Evolutionary conservation across 2,329 filamentous ascomycete genomes (phyloP).

Genomic region (Colletotrichum abscissum): DNA sequence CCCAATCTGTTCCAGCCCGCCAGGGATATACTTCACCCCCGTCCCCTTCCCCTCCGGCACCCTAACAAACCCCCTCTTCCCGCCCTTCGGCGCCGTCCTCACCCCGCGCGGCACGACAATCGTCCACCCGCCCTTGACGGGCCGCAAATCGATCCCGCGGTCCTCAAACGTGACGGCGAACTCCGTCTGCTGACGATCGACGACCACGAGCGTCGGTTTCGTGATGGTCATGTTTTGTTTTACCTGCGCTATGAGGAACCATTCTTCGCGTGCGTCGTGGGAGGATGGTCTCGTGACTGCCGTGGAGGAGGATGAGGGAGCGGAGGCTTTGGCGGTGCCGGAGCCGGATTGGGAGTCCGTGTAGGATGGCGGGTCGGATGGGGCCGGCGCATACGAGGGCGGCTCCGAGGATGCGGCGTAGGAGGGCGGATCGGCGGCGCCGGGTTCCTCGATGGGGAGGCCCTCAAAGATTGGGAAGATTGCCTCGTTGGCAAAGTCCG

Average conservation of each 20-base stretch:
- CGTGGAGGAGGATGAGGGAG: not conserved
- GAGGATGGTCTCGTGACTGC: not conserved
- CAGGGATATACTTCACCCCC: conserved; percentile 49
- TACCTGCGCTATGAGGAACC: conserved; percentile 57
- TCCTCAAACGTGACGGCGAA: conserved; percentile 61
- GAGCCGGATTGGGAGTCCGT: conserved; percentile 19
- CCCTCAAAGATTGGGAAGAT: conserved; percentile 49
- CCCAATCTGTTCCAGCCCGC: conserved; percentile 43
- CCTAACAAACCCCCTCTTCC: conserved; percentile 52
- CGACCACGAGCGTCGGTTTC: conserved; percentile 59
- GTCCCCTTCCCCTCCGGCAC: conserved; percentile 46
- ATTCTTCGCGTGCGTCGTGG: conserved; percentile 36
- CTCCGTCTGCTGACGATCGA: conserved; percentile 50
- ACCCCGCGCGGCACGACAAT: conserved; percentile 50
- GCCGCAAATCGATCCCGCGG: conserved; percentile 46
- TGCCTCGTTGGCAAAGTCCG: conserved; percentile 46
- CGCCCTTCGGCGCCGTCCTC: conserved; percentile 48
- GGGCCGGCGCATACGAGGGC: not conserved
- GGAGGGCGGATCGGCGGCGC: conserved; percentile 24
- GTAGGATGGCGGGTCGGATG: conserved; percentile 9
- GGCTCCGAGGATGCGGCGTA: conserved; percentile 12
- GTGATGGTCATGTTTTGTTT: conserved; percentile 61
- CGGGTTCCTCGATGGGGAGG: conserved; percentile 40
- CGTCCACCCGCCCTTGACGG: conserved; percentile 53
- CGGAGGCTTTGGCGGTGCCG: not conserved